Conservation (phyloP, 768 basidiomycete species). For the Candolleomyces aberdarensis region DNA sequence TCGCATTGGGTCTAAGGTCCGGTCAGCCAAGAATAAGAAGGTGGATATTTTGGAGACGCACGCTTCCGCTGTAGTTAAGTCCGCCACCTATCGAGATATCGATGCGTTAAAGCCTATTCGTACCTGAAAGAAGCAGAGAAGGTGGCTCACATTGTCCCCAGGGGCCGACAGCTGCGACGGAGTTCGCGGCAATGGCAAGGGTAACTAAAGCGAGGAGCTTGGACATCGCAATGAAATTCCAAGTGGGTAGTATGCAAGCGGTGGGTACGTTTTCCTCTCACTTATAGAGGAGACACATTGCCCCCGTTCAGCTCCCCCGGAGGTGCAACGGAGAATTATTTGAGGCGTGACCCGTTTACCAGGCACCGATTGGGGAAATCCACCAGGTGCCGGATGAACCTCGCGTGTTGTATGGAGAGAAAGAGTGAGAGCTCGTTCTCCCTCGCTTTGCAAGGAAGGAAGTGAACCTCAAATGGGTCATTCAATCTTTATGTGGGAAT, state of each 20-base stretch:
- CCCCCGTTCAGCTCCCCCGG: background rate
- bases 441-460: too few relatives aligned
- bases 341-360: background rate
- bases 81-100: conserved; percentile 20
- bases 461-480: background rate
- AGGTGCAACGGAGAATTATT: background rate
- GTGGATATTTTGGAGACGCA: conserved; percentile 8
- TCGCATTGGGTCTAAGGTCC: conserved; percentile 15
- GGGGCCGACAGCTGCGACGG: conserved; percentile 14
- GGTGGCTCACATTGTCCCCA: conserved; percentile 28
- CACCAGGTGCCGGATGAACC: background rate
- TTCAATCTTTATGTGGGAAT: background rate
- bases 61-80: conserved; percentile 21
- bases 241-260: background rate
- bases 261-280: background rate
- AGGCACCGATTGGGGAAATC: background rate
- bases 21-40: too few relatives aligned
- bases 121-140: background rate
- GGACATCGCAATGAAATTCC: background rate
- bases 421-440: background rate
- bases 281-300: background rate
- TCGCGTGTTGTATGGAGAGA: background rate
- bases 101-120: background rate
- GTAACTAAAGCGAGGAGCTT: conserved; percentile 4
- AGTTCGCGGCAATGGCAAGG: background rate